These are phyloP conservation scores for Kondoa malvinella DNA, from an alignment of 768 basidiomycete species.

Conservation along the genomic window DNA sequence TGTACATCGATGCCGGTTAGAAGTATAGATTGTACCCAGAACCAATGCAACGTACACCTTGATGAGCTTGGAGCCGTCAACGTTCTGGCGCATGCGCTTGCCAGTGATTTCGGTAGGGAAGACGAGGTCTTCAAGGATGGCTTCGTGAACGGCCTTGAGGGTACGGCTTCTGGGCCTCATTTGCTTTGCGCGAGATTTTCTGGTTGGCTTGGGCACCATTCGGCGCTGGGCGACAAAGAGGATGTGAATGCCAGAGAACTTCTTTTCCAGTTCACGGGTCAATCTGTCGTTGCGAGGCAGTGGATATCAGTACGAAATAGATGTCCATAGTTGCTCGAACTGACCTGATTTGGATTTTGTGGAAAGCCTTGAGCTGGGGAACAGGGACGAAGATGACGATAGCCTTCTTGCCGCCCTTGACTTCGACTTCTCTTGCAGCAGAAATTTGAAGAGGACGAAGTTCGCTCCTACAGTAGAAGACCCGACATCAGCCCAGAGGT, in stretches of 20 bases:
- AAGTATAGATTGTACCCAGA: background rate
- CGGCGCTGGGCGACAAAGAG: constrained; percentile 97
- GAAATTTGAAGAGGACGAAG: constrained; percentile 91
- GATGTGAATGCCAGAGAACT: constrained; percentile 98
- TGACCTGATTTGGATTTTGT: constrained; percentile 89
- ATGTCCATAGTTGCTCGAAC: constrained; percentile 19
- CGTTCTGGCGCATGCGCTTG: constrained; percentile 83
- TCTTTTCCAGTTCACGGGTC: constrained; percentile 98
- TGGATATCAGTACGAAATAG: background rate
- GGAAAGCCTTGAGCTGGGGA: constrained; percentile 94
- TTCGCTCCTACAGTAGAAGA: constrained; percentile 39
- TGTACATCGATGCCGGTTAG: constrained; percentile 32
- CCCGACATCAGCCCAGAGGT: background rate
- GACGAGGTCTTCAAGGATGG: constrained; percentile 95
- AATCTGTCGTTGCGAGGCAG: constrained; percentile 43
- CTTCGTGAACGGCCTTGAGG: constrained; percentile 91
- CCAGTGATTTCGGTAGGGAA: constrained; percentile 95
- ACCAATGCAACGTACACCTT: constrained; percentile 62
- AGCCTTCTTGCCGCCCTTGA: constrained; percentile 98
- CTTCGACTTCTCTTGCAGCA: constrained; percentile 95
- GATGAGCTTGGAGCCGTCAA: constrained; percentile 85
- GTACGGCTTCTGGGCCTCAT: constrained; percentile 94
- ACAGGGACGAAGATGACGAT: constrained; percentile 97
- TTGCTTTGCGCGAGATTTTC: constrained; percentile 78
- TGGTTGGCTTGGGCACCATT: constrained; percentile 92